Conservation (phyloP, 805 yeast species). For the Starmerella sp. region DNA sequence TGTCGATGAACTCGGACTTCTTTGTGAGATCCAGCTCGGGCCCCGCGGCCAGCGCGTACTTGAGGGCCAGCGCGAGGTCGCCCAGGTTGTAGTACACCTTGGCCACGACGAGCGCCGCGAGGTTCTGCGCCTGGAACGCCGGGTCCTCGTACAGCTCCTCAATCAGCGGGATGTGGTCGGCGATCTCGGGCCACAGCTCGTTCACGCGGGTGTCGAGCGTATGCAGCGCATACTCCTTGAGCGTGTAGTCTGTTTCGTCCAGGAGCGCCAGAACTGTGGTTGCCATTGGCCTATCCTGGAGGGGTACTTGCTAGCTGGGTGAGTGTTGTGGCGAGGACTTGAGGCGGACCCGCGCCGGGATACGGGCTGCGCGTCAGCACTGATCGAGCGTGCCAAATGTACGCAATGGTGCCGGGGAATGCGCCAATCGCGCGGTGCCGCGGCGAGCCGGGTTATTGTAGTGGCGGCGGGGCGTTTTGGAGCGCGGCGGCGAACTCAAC, state of each 20-base stretch:
- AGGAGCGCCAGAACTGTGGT: slow-evolving; percentile 84
- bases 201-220: slow-evolving; percentile 75
- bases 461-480: no score
- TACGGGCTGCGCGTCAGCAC: background rate
- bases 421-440: no score
- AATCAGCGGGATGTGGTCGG: slow-evolving; percentile 75
- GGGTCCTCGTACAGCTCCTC: slow-evolving; percentile 87
- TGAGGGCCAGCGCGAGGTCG: slow-evolving; percentile 82
- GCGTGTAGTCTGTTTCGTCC: slow-evolving; percentile 63
- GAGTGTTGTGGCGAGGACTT: slow-evolving; percentile 1
- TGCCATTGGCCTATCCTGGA: slow-evolving; percentile 33
- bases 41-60: slow-evolving; percentile 77
- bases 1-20: slow-evolving; percentile 77
- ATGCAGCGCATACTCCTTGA: slow-evolving; percentile 74
- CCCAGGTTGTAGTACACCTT: slow-evolving; percentile 87
- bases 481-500: no score
- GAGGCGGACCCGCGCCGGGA: background rate
- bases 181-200: slow-evolving; percentile 94
- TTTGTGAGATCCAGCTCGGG: slow-evolving; percentile 64
- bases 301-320: background rate
- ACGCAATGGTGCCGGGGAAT: no score
- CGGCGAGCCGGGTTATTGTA: no score
- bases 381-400: no score
- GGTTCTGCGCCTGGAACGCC: slow-evolving; percentile 56
- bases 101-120: slow-evolving; percentile 88